phyloP scores from a whole-genome alignment of 345 rosid genomes.

The Citrus cavaleriei region DNA sequence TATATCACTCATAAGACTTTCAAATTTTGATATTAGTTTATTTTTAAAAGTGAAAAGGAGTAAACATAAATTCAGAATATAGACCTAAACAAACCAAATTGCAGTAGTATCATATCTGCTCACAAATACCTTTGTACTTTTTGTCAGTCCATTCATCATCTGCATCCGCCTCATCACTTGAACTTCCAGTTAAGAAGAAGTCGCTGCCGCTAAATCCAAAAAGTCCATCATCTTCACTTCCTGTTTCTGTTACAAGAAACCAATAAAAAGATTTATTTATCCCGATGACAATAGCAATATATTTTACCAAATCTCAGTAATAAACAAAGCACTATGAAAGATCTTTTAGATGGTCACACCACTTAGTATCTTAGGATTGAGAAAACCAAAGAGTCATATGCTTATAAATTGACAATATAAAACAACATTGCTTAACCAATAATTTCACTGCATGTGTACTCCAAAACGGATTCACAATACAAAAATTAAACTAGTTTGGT shows the following conservation, averaged over 20 bases:
- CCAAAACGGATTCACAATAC: neutral
- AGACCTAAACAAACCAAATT: neutral
- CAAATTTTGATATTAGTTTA: neutral
- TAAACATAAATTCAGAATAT: neutral
- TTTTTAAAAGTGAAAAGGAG: neutral
- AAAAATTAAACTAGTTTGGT: neutral
- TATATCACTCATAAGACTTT: neutral
- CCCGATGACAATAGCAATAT: neutral
- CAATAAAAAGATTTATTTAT: constrained; percentile 9
- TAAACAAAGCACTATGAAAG: neutral
- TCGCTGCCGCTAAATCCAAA: constrained; percentile 93
- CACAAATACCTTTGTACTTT: constrained; percentile 73
- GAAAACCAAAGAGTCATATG: neutral
- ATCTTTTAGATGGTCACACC: neutral
- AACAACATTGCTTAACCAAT: neutral
- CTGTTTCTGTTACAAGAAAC: constrained; percentile 66
- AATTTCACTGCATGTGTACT: neutral
- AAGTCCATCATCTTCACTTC: constrained; percentile 98
- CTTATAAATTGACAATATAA: neutral
- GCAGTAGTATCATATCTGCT: neutral
- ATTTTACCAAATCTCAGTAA: neutral
- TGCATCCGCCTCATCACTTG: constrained; percentile 98
- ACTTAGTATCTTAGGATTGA: neutral
- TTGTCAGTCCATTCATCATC: constrained; percentile 98
- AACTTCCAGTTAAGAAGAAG: constrained; percentile 81